Evolutionary conservation across 257 asterid species (phyloP), one percentile per base, ranked within the genome.

Genomic region (Vinca minor): DNA sequence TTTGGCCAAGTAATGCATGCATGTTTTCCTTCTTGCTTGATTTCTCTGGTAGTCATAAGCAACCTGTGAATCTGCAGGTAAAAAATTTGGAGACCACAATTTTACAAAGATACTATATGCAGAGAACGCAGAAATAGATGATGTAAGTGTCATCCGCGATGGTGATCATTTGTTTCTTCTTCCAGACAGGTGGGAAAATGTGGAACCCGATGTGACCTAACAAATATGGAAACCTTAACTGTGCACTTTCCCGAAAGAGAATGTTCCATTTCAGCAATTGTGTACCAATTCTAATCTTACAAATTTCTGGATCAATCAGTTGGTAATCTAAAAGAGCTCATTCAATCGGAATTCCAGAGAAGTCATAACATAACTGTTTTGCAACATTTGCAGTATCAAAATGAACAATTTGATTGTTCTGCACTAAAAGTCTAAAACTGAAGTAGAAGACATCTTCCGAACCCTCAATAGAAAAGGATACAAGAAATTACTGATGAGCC

Each of bases 21-120:
- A 59, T 67, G 42, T 26, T 42, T 63, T n/a, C n/a, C n/a, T n/a
- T n/a, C n/a, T n/a, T n/a, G n/a, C n/a, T n/a, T n/a, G n/a, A n/a
- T n/a, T n/a, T n/a, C n/a, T n/a, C n/a, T n/a, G n/a, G n/a, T n/a
- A n/a, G n/a, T n/a, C n/a, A n/a, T n/a, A n/a, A n/a, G n/a, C n/a
- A n/a, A n/a, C n/a, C n/a, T n/a, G n/a, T n/a, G n/a, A n/a, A 77
- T 72, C 78, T 86, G 85, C 95, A 91, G 98, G 89, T 76, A 59
- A 85, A 71, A 86, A 85, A 72, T 86, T 83, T 68, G 95, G 82
- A 55, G 81, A 74, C 57, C 66, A 63, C 68, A 75, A 73, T 65
- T 64, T 88, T 38, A 70, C 83, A 56, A 75, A 70, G 57, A 75
- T 82, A 46, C 74, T 77, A 59, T 83, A 71, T 71, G 82, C 79